Evolutionary conservation across 257 asterid genomes (phyloP).

Genomic region (Plantago major): DNA sequence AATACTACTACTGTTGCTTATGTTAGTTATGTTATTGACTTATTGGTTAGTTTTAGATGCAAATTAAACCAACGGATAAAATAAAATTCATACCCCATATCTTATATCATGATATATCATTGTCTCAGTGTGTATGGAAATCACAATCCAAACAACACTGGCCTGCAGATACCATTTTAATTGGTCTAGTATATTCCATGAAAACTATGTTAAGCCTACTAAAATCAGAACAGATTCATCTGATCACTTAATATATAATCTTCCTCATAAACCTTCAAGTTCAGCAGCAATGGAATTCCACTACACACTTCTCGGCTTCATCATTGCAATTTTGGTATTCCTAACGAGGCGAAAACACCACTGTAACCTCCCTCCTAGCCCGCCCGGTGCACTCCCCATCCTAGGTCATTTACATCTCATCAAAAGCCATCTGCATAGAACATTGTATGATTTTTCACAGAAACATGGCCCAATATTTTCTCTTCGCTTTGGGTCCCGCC

Average conservation of each 20-base stretch:
- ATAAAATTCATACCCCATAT: no score
- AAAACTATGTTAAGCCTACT: no score
- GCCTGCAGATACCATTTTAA: no score
- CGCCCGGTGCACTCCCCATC: neutral
- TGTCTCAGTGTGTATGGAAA: no score
- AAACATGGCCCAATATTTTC: constrained; percentile 15
- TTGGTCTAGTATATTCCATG: no score
- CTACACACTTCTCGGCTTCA: neutral
- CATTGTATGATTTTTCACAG: neutral
- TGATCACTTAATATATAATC: neutral
- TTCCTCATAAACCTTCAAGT: neutral
- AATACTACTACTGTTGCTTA: no score
- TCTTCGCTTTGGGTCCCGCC: constrained; percentile 18
- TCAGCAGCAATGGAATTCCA: neutral
- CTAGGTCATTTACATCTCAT: constrained; percentile 13
- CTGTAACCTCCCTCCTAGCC: constrained; percentile 5
- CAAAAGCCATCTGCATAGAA: constrained; percentile 6
- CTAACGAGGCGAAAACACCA: neutral
- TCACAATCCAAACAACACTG: no score
- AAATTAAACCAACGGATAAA: no score
- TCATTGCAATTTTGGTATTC: neutral
- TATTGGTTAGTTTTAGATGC: no score
- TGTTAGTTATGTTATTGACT: no score
- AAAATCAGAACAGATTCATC: no score
- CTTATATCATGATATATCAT: no score